A percentile compares a stretch with the other conserved stretches of the same genome.
phyloP scores from a whole-genome alignment of 768 basidiomycete species.

The Naganishia kalamii region DNA sequence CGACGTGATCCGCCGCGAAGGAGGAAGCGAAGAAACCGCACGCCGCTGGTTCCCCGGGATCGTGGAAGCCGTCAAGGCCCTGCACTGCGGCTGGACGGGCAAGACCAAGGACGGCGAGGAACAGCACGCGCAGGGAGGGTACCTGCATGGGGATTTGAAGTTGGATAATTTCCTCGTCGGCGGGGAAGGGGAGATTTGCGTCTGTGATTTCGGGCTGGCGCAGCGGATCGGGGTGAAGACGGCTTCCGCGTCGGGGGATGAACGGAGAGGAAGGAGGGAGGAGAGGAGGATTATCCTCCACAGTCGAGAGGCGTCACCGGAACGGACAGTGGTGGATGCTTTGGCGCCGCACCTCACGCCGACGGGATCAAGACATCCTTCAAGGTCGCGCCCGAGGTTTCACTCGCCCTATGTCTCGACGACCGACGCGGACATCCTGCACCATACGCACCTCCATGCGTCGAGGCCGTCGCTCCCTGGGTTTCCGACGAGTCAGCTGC shows the following conservation, averaged over 20 bases:
- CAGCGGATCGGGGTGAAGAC: conserved; percentile 27
- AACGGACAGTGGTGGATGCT: not conserved
- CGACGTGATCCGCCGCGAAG: conserved; percentile 41
- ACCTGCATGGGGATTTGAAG: conserved; percentile 92
- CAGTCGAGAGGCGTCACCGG: conserved; percentile 54
- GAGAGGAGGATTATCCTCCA: conserved; percentile 67
- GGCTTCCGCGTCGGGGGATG: not conserved
- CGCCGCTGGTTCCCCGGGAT: conserved; percentile 45
- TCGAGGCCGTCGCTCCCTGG: not conserved
- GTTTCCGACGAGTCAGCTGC: not conserved
- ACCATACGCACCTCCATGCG: not conserved
- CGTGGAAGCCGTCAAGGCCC: conserved; percentile 41
- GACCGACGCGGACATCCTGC: not conserved
- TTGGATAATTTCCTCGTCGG: conserved; percentile 93
- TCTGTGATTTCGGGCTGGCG: conserved; percentile 44
- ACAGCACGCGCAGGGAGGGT: conserved; percentile 55
- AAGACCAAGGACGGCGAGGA: conserved; percentile 30
- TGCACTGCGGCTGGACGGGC: conserved; percentile 29
- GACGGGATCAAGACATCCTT: conserved; percentile 10
- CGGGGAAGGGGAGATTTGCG: conserved; percentile 52
- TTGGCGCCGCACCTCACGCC: not conserved
- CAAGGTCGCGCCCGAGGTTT: not conserved
- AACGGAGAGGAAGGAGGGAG: conserved; percentile 11
- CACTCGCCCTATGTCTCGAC: conserved; percentile 14
- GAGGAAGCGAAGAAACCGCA: conserved; percentile 44